Base-by-base conservation (phyloP, 1,284 basidiomycete species). In the Rhizoctonia solani region DNA sequence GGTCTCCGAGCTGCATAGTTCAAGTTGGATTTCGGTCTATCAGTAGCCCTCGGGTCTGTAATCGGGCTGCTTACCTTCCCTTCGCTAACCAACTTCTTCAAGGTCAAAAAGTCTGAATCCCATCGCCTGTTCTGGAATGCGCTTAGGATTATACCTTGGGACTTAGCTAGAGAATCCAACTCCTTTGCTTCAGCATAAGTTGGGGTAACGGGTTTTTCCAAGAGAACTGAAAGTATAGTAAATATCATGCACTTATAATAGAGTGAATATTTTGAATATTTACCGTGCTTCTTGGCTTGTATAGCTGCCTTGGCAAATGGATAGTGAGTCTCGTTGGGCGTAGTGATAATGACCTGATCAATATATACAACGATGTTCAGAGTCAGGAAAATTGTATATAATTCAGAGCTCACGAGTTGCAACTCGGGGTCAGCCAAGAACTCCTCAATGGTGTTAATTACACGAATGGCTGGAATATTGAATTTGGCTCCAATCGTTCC, bases 151-250 rank as follows among this genome's bases (percentile, higher is more conserved):
- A 70, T 69, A 89, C 42, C 93, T 77, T 89, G 89, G 13, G 80
- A 77, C 72, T 81, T 82, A 1, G 92, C 91, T 52, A 94, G 77
- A 11, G 77, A 76, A 37, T 83, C 84, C 32, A 95, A 83, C 70
- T 90, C 86, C 69, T 78, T 79, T 1, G 90, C 90, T 75, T 94
- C 82, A 19, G 77, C 77, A 3, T 80, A 79, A 0, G 86, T 88
- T 0, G 89, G 82, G 1, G 88, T 87, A 21, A 93, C 82, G 1
- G 93, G 93, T 76, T 95, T 95, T 76, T 95, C 93, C 47, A 93
- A 85, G 53, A 95, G 85, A 23, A 86, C 86, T 89, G 8, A 68
- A 19, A 58, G 6, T 27, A 44, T 21, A 32, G 14, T 13, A 30
- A 59, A 42, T 66, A 42, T 21, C n/a, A 49, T 49, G 42, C 46